Conservation (phyloP, 1,284 basidiomycete genomes). For the Exobasidium cylindrosporum region DNA sequence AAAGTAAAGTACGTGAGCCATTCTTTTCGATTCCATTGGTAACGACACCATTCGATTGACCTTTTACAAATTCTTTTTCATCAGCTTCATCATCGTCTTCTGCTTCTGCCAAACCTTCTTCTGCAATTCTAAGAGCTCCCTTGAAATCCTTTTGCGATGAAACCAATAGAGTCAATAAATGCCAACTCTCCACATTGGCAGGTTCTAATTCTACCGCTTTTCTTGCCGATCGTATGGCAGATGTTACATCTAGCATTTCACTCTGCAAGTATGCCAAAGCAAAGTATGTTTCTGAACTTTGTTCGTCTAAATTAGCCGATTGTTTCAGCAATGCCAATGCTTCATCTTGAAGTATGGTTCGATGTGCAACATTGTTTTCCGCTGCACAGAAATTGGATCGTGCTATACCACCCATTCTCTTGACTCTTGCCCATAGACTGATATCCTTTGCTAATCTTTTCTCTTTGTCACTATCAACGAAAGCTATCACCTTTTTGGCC, state of each 20-base stretch:
- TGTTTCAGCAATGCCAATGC: conserved; percentile 65
- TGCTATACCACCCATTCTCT: conserved; percentile 33
- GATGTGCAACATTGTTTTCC: conserved; percentile 58
- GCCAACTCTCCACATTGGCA: conserved; percentile 78
- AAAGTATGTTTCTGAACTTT: conserved; percentile 67
- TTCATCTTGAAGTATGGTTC: conserved; percentile 63
- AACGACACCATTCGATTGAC: conserved; percentile 13
- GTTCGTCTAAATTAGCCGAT: conserved; percentile 63
- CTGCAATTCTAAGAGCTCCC: conserved; percentile 73
- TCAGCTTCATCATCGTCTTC: conserved; percentile 44
- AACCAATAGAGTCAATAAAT: conserved; percentile 79
- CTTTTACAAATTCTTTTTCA: conserved; percentile 51
- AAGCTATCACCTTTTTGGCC: conserved; percentile 28
- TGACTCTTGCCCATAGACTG: conserved; percentile 25
- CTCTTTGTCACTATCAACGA: conserved; percentile 27
- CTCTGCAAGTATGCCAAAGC: conserved; percentile 58
- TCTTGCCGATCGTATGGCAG: conserved; percentile 70
- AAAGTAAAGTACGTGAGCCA: conserved; percentile 56
- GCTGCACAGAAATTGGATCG: conserved; percentile 21
- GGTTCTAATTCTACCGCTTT: conserved; percentile 71
- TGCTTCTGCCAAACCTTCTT: conserved; percentile 60
- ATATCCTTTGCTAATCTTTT: conserved; percentile 7
- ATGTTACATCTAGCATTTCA: conserved; percentile 67
- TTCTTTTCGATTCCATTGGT: conserved; percentile 23
- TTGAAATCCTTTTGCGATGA: conserved; percentile 77